Evolutionary conservation across 78 protist species (phyloP).

Genomic region (Goniomonas avonlea): DNA sequence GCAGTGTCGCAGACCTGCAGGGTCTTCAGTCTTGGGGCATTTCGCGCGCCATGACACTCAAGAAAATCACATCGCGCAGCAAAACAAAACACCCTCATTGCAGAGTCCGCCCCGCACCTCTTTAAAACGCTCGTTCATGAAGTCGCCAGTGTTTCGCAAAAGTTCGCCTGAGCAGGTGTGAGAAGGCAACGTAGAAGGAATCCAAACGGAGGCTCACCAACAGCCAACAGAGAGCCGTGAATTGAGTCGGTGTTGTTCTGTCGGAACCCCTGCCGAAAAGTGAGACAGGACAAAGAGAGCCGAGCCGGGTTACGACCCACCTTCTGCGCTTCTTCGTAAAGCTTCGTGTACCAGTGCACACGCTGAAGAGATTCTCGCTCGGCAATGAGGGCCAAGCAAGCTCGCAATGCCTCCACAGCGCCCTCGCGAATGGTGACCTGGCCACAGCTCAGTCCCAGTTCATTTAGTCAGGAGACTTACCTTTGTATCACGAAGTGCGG

Average conservation of each 20-base stretch:
- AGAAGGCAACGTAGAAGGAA: not conserved
- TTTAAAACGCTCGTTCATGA: not conserved
- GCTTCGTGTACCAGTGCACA: not conserved
- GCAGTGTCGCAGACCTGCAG: slow-evolving; percentile 15
- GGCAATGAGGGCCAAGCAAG: slow-evolving; percentile 20
- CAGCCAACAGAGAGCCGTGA: slow-evolving; percentile 36
- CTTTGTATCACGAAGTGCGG: slow-evolving; percentile 25
- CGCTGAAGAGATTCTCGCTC: slow-evolving; percentile 27
- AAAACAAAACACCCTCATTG: too few species aligned
- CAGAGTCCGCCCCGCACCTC: too few species aligned
- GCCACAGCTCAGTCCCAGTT: not conserved
- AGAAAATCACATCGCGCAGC: too few species aligned
- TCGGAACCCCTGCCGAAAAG: slow-evolving; percentile 19
- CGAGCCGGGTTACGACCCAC: too few species aligned
- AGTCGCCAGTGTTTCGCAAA: not conserved
- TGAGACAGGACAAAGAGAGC: not conserved
- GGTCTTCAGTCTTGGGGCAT: too few species aligned
- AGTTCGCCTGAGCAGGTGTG: slow-evolving; percentile 21
- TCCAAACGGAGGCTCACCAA: not conserved
- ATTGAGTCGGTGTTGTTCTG: slow-evolving; percentile 5
- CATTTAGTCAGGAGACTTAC: not conserved
- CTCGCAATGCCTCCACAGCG: slow-evolving; percentile 27
- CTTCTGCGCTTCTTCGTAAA: too few species aligned
- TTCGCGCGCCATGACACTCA: too few species aligned
- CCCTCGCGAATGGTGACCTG: slow-evolving; percentile 28